Evolutionary conservation across 495 filamentous ascomycete genomes (phyloP), one percentile per base, ranked within the genome.

Genomic region (Penicillium nucicola): DNA sequence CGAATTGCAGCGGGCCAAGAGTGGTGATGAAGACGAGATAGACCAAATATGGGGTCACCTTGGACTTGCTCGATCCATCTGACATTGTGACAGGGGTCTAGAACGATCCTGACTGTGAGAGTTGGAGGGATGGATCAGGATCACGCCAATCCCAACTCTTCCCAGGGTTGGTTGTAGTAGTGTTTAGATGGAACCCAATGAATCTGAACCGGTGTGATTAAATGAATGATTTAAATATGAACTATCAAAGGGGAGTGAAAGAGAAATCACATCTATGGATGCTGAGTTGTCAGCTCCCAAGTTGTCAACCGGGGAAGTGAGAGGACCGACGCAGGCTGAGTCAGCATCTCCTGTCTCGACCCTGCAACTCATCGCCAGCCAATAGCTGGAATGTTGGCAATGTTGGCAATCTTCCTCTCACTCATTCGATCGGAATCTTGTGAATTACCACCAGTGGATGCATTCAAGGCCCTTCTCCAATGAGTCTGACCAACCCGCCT

Each of bases 1-100:
- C 93, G 58, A 97, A 97, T 60, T 95, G 90, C 8, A 96, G 79
- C 2, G 93, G 88, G 5, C 90, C 92, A 13, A 95, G 61, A 4
- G 86, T 88, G 41, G 77, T 75, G 58, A 88, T 76, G 38, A 77
- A 68, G 28, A 90, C 74, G 35, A 88, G 67, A 55, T 84, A 75
- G 57, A 84, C 55, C 44, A 92, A 73, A 60, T 88, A 90, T 31
- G 77, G 69, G 13, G 86, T 88, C 34, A 73, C 65, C 45, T 42
- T 61, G 3, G 58, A 66, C 32, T 17, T 58, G 25, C 38, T 44
- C 15, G 64, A 47, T 15, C 53, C 45, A 20, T 45, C 38, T 22
- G 56, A 53, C 66, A 67, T 67, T 25, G 14, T 59, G 47, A 45
- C 17, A 31, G 5, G n/a, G 15, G 33, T 10, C 14, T 13, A 28